Percentiles rank a stretch among this genome's conserved stretches.
Conservation (phyloP, 2,329 filamentous ascomycete genomes). For the Trichoderma gracile region DNA sequence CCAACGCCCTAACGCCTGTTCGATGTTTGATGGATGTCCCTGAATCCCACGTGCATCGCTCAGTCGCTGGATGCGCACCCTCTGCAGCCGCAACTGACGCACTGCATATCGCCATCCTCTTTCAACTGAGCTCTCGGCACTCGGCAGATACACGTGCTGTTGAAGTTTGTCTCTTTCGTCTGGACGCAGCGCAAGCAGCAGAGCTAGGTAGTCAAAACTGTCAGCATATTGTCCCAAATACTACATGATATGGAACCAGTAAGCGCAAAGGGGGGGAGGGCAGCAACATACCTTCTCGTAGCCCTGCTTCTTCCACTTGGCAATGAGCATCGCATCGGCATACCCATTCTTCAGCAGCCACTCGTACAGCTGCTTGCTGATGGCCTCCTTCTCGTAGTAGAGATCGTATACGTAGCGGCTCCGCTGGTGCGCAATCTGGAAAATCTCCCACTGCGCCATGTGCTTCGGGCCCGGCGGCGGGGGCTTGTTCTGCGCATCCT, state of each 20-base stretch:
- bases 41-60: conserved; percentile 17
- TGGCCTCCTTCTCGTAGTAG: conserved; percentile 97
- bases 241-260: too few species aligned
- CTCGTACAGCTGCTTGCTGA: conserved; percentile 88
- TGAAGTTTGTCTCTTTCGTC: conserved; percentile 99
- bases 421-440: conserved; percentile 94
- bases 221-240: conserved; percentile 32
- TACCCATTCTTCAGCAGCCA: conserved; percentile 97
- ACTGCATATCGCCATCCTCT: conserved; percentile 86
- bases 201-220: conserved; percentile 66
- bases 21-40: too few species aligned
- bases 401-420: conserved; percentile 93
- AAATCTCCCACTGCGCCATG: conserved; percentile 94
- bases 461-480: conserved; percentile 78
- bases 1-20: conserved; percentile 28
- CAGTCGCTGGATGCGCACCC: conserved; percentile 87
- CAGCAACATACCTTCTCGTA: conserved; percentile 79
- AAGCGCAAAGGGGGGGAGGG: background rate
- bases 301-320: conserved; percentile 99
- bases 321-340: conserved; percentile 91
- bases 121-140: conserved; percentile 89
- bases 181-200: conserved; percentile 96
- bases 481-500: conserved; percentile 89
- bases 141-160: conserved; percentile 93
- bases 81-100: conserved; percentile 90